Base-by-base conservation (phyloP, 2,329 filamentous ascomycete genomes). In the Alternaria metachromatica region DNA sequence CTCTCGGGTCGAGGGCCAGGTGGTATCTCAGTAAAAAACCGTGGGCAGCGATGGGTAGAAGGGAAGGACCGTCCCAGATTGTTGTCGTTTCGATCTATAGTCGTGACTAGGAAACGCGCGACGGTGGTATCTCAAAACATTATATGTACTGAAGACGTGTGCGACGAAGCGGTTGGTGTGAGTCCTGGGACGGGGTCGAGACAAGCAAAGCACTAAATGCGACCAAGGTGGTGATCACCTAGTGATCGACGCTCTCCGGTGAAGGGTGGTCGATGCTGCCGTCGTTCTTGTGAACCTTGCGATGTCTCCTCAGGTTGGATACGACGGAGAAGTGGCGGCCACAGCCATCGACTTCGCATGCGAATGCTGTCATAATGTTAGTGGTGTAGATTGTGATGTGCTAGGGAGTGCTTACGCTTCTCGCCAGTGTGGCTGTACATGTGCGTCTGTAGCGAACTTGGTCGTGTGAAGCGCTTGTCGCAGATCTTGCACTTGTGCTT, bases 401-500 rank as follows among this genome's bases (percentile, higher is more conserved):
- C 26, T 37, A 3, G 7, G 3, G 13, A 13, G 4, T 3, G 90
- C 94, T 87, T 88, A 97, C 94, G 95, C 84, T 98, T 98, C 82
- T 98, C 95, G 78, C 95, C 95, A 60, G 95, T 98, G 78, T 98
- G 95, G 82, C 94, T 97, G 83, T 97, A 97, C 92, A 97, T 97
- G 79, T 98, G 95, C 30, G 95, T 98, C 79, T 97, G 95, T 43
- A 98, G 82, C 13, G 95, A 97, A 78, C 94, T 97, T 2, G 95
- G 95, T 58, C 95, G 88, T 3, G 95, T 97, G 80, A 98, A 98
- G 46, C 95, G 90, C 87, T 98, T 97, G 82, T 97, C 95, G 84
- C 95, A 98, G 64, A 98, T 92, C 84, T 97, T 97, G 88, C 95
- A 98, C 85, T 97, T 97, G 84, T 98, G 96, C 86, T 98, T 98